Conservation (phyloP, 2,329 filamentous ascomycete species). For the Thelonectria discophora region DNA sequence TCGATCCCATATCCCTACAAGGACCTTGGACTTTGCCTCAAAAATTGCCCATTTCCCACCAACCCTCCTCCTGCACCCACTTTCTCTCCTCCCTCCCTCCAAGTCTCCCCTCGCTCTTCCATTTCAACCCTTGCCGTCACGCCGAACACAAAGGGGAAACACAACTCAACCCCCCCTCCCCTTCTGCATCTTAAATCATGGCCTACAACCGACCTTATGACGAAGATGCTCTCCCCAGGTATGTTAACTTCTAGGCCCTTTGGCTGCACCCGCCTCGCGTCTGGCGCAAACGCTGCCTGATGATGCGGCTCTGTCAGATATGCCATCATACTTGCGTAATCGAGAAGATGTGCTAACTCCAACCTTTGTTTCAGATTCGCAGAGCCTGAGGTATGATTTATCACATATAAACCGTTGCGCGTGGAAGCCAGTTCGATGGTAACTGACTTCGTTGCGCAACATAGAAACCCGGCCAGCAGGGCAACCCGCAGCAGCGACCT, state of each 20-base stretch:
- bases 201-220: constrained; percentile 95
- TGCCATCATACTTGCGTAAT: constrained; percentile 17
- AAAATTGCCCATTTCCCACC: constrained; percentile 14
- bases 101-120: neutral
- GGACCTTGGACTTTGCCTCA: constrained; percentile 8
- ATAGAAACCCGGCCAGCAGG: constrained; percentile 49
- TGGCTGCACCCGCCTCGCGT: constrained; percentile 1
- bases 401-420: neutral
- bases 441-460: constrained; percentile 31
- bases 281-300: constrained; percentile 5
- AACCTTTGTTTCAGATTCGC: constrained; percentile 65
- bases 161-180: neutral
- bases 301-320: constrained; percentile 30
- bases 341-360: constrained; percentile 38
- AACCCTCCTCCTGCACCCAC: constrained; percentile 4
- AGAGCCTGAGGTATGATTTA: constrained; percentile 71
- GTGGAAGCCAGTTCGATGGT: neutral
- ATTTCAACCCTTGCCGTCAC: neutral
- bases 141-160: constrained; percentile 5
- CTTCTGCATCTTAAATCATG: constrained; percentile 63
- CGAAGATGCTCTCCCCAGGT: constrained; percentile 93
- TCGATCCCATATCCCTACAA: constrained; percentile 1
- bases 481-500: constrained; percentile 40
- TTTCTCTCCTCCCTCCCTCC: neutral
- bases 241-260: constrained; percentile 36